Evolutionary conservation across 1,284 basidiomycete species (phyloP).

Genomic region (Acaromyces ingoldii): DNA sequence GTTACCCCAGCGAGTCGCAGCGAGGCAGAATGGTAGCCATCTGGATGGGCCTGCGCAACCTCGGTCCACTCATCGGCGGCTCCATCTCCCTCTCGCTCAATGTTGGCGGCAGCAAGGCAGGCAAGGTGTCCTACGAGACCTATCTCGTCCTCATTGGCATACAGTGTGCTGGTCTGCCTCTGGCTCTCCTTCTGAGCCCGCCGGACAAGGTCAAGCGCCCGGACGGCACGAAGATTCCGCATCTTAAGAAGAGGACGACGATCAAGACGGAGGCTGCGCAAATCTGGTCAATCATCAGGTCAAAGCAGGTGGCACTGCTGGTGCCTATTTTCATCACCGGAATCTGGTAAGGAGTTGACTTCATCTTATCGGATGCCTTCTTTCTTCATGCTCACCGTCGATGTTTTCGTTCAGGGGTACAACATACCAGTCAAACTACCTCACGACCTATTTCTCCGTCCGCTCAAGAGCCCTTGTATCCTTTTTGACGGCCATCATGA

Average conservation of each 20-base stretch:
- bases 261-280: neutral
- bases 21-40: conserved; percentile 4
- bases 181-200: neutral
- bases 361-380: too few species aligned
- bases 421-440: conserved; percentile 4
- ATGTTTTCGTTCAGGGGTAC: too few species aligned
- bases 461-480: neutral
- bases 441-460: conserved; percentile 5
- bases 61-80: conserved; percentile 1
- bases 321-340: conserved; percentile 7
- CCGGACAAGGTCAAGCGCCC: neutral
- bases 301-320: conserved; percentile 1
- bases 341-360: too few species aligned
- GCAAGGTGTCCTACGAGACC: conserved; percentile 4
- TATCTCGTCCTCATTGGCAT: conserved; percentile 7
- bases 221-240: conserved; percentile 5
- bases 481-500: conserved; percentile 1
- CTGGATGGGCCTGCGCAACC: conserved; percentile 8
- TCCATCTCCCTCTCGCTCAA: conserved; percentile 5
- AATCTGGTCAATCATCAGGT: neutral
- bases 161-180: conserved; percentile 6
- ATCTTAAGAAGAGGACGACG: conserved; percentile 1
- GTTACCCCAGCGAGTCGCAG: neutral
- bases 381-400: too few species aligned
- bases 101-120: conserved; percentile 1